Base-by-base conservation (phyloP, 768 basidiomycete species). In the Mycena olivaceomarginata region DNA sequence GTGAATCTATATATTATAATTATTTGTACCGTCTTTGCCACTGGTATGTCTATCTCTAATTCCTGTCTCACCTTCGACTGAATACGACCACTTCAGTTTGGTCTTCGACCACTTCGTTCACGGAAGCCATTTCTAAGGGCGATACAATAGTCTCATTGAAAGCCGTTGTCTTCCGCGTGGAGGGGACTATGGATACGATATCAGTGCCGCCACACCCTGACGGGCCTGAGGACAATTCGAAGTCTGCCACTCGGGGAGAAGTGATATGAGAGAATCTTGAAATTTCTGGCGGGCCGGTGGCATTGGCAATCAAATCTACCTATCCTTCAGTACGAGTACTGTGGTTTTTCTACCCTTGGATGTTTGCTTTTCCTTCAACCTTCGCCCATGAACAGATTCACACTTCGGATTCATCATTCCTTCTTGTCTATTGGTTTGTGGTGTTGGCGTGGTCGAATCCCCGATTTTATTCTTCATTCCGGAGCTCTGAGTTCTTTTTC, bases 21-120 rank as follows among this genome's bases (percentile, higher is more conserved):
- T 40, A 67, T 67, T 20, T 67, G 48, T 12, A 67, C 67, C 13
- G 67, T 67, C 67, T 67, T 67, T 40, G 67, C 67, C 48, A 67
- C 48, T 39, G 51, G 67, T 67, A 39, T 67, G 31, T 67, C 67
- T 46, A 53, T 67, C 37, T 20, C 37, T 40, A 67, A 40, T 67
- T 67, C 31, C 13, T 56, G 37, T 37, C 20, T 40, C 67, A 40
- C 15, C 2, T 56, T 53, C 51, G 48, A n/a, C 37, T 67, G 31
- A 53, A 53, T 53, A 40, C 37, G 65, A 66, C 4, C 51, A 40
- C n/a, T n/a, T n/a, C 51, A 67, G 67, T 67, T 40, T 67, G 67
- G 67, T 67, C 67, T 56, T 67, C 67, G 37, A 67, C 67, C 67
- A 53, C 51, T 46, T 67, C 67, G 18, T 67, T 67, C 67, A 66